Evolutionary conservation across 192 early-diverging fungal genomes (phyloP).

Genomic region (Phycomyces nitens): DNA sequence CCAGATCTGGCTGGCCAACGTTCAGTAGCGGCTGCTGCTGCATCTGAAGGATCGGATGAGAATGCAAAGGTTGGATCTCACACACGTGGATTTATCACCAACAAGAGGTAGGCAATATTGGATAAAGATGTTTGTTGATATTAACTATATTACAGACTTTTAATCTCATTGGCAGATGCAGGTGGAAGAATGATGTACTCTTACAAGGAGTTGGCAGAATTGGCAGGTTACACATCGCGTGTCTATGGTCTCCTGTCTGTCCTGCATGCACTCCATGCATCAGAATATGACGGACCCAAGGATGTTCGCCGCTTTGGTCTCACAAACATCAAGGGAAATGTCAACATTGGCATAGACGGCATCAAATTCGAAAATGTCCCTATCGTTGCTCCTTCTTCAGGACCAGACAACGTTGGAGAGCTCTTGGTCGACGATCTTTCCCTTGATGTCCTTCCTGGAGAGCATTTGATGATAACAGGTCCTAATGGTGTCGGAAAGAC

Average conservation of each 20-base stretch:
- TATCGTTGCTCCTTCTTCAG: conserved; percentile 82
- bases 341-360: conserved; percentile 52
- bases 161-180: conserved; percentile 89
- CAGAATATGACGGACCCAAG: conserved; percentile 47
- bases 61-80: conserved; percentile 47
- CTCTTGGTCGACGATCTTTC: conserved; percentile 75
- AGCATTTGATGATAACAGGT: conserved; percentile 88
- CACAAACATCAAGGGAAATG: conserved; percentile 54
- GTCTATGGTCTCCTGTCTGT: conserved; percentile 85
- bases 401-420: conserved; percentile 63
- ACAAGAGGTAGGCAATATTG: conserved; percentile 55
- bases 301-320: conserved; percentile 38
- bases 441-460: conserved; percentile 80
- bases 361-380: conserved; percentile 87
- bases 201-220: conserved; percentile 88
- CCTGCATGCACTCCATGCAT: conserved; percentile 69
- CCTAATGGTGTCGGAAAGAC: conserved; percentile 96
- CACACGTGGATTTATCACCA: conserved; percentile 87
- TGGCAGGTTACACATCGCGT: conserved; percentile 84
- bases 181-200: conserved; percentile 97
- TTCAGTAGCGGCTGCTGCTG: conserved; percentile 30
- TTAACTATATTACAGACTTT: conserved; percentile 39
- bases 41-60: conserved; percentile 38
- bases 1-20: conserved; percentile 48
- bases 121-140: neutral